Evolutionary conservation across 495 filamentous ascomycete genomes (phyloP).

Genomic region (Penicillium subrubescens): DNA sequence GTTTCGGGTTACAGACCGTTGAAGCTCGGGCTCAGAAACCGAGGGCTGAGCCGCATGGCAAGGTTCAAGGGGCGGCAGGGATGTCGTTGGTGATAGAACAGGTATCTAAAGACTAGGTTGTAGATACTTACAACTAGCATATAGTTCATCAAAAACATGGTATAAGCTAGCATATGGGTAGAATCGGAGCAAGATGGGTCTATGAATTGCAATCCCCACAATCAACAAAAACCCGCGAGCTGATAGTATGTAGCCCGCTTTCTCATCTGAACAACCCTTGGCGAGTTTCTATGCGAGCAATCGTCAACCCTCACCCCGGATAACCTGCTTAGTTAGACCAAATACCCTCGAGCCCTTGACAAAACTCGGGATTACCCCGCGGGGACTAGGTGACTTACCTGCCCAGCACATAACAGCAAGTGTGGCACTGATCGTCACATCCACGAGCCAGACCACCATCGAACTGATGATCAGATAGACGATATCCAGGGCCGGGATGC

Average conservation of each 20-base stretch:
- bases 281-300: background rate
- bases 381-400: background rate
- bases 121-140: background rate
- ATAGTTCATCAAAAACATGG: background rate
- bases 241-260: background rate
- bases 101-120: background rate
- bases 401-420: background rate
- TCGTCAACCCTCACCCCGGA: background rate
- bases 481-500: conserved; percentile 5
- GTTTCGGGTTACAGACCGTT: background rate
- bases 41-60: background rate
- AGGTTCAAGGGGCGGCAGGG: background rate
- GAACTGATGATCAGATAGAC: conserved; percentile 7
- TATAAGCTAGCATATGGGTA: background rate
- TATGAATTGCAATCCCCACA: background rate
- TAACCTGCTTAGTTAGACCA: conserved; percentile 1
- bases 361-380: conserved; percentile 2
- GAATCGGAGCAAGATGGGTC: background rate
- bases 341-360: background rate
- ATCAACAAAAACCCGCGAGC: background rate
- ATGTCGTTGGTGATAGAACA: background rate
- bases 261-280: background rate
- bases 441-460: background rate
- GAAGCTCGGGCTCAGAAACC: background rate
- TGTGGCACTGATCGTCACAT: background rate